A percentile compares a stretch with the other conserved stretches of the same genome.
Conservation (phyloP, 2,329 filamentous ascomycete genomes). For the Coleophoma crateriformis region DNA sequence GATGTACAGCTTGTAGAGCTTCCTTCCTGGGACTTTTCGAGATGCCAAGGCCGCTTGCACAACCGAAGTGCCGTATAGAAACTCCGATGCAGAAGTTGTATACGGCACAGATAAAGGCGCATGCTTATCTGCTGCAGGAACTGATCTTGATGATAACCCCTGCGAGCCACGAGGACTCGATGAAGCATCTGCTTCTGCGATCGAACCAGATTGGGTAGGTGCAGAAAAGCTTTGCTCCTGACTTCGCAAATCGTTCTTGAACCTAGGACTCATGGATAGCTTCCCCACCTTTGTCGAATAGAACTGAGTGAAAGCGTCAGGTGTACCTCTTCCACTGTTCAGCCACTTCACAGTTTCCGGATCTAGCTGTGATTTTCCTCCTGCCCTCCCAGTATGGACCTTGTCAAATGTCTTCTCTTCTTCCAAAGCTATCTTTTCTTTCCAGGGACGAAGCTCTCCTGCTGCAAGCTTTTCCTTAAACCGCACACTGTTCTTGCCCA, state of each 20-base stretch:
- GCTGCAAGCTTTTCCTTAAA: slow-evolving; percentile 30
- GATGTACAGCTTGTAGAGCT: slow-evolving; percentile 81
- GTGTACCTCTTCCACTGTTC: not conserved
- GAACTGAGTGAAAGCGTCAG: not conserved
- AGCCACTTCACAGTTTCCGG: not conserved
- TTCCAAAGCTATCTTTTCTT: not conserved
- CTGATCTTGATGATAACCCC: too few relatives aligned
- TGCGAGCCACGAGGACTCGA: not conserved
- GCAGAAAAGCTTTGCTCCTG: not conserved
- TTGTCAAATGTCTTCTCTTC: not conserved
- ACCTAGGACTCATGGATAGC: not conserved
- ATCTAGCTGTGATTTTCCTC: too few relatives aligned
- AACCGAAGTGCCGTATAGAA: slow-evolving; percentile 79
- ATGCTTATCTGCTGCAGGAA: slow-evolving; percentile 11
- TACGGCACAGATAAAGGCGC: slow-evolving; percentile 48
- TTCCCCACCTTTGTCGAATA: not conserved
- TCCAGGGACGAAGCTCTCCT: slow-evolving; percentile 4
- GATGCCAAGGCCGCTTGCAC: slow-evolving; percentile 74
- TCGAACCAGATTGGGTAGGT: not conserved
- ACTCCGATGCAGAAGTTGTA: slow-evolving; percentile 84
- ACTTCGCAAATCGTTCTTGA: not conserved
- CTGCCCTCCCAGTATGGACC: not conserved
- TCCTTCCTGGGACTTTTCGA: slow-evolving; percentile 46
- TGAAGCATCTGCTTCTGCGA: not conserved
- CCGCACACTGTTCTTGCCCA: slow-evolving; percentile 51